Evolutionary conservation across 2,329 filamentous ascomycete genomes (phyloP).

Genomic region (Fusarium proliferatum): DNA sequence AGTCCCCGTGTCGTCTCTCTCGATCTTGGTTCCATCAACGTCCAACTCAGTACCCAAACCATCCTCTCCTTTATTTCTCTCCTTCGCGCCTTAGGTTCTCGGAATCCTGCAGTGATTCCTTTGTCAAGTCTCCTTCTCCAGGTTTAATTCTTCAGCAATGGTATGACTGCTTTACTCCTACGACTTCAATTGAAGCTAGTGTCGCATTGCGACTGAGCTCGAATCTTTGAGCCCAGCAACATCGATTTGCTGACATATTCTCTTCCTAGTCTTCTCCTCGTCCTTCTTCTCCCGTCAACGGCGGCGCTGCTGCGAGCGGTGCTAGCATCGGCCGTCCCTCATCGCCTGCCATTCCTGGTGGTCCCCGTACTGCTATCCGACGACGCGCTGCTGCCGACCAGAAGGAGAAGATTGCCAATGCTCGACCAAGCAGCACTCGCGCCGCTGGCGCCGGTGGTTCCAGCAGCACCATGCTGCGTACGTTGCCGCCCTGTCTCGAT

Average conservation of each 20-base stretch:
- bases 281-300: slow-evolving; percentile 68
- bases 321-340: slow-evolving; percentile 80
- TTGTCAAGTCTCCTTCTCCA: slow-evolving; percentile 34
- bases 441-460: slow-evolving; percentile 95
- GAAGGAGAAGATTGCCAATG: slow-evolving; percentile 97
- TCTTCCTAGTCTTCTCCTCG: slow-evolving; percentile 66
- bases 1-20: slow-evolving; percentile 32
- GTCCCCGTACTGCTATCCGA: slow-evolving; percentile 94
- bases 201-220: slow-evolving; percentile 37
- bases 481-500: slow-evolving; percentile 55
- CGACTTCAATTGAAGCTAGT: slow-evolving; percentile 30
- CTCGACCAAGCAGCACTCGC: slow-evolving; percentile 89
- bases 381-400: slow-evolving; percentile 95
- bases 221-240: background rate
- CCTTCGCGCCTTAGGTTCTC: slow-evolving; percentile 20
- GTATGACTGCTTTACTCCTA: slow-evolving; percentile 40
- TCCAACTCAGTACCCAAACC: slow-evolving; percentile 10
- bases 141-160: slow-evolving; percentile 45
- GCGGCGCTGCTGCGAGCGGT: slow-evolving; percentile 71
- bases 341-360: slow-evolving; percentile 90
- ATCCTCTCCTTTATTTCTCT: slow-evolving; percentile 38
- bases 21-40: slow-evolving; percentile 42
- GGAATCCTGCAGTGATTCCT: slow-evolving; percentile 52
- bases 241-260: slow-evolving; percentile 2
- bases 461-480: slow-evolving; percentile 98